Evolutionary conservation across 208 protist genomes (phyloP).

Genomic region (Acanthamoeba sp.): DNA sequence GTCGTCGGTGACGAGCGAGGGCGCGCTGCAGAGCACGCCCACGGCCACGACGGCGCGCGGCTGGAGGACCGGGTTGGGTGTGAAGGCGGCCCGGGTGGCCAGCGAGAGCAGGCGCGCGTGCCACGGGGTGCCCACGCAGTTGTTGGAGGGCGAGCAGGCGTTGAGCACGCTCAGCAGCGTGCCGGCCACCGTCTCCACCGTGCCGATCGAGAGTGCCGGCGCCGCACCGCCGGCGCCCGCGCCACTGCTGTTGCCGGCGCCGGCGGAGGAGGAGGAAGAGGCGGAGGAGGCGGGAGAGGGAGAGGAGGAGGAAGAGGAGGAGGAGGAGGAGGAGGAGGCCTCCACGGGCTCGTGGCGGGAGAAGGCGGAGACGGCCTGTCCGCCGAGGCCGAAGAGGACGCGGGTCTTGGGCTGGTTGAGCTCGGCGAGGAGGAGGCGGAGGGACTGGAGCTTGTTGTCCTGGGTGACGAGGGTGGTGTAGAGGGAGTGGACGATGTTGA

Average conservation of each 20-base stretch:
- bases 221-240: neutral
- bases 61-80: slow-evolving; percentile 80
- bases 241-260: neutral
- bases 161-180: slow-evolving; percentile 50
- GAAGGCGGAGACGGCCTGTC: slow-evolving; percentile 34
- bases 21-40: slow-evolving; percentile 73
- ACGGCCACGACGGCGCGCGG: slow-evolving; percentile 80
- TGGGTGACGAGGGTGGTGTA: slow-evolving; percentile 74
- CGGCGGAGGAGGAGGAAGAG: neutral
- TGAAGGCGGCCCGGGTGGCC: slow-evolving; percentile 48
- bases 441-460: slow-evolving; percentile 61
- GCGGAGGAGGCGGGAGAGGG: neutral
- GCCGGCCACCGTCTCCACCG: slow-evolving; percentile 49
- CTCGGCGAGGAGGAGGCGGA: slow-evolving; percentile 58
- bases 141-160: slow-evolving; percentile 43
- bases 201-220: slow-evolving; percentile 1
- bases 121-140: slow-evolving; percentile 41
- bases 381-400: slow-evolving; percentile 81
- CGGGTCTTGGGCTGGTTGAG: slow-evolving; percentile 76
- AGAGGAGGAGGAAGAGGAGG: neutral
- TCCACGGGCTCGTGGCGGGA: neutral
- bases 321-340: neutral
- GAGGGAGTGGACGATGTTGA: slow-evolving; percentile 84
- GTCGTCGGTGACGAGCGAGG: slow-evolving; percentile 69
- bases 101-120: slow-evolving; percentile 69